Percentiles rank a stretch among this genome's conserved stretches.
phyloP scores from a whole-genome alignment of 2,329 filamentous ascomycete species.

The Hymenoscyphus fraxineus region DNA sequence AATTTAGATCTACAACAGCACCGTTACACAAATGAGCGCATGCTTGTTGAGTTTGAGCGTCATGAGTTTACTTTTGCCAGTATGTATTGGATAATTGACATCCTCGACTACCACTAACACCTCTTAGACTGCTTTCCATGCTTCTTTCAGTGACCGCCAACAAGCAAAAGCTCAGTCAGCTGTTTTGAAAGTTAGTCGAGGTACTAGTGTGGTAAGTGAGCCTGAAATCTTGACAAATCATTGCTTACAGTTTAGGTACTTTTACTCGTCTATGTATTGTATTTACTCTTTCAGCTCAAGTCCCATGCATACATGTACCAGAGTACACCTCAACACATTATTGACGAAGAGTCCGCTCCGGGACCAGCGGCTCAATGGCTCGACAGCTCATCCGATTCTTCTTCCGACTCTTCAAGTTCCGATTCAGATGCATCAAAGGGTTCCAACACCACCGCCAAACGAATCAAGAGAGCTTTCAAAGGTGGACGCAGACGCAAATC shows the following conservation, averaged over 20 bases:
- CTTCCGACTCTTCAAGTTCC: constrained; percentile 58
- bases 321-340: constrained; percentile 86
- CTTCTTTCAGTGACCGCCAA: constrained; percentile 65
- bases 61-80: constrained; percentile 80
- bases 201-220: constrained; percentile 72
- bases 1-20: constrained; percentile 80
- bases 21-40: constrained; percentile 93
- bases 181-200: constrained; percentile 81
- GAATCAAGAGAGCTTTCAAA: constrained; percentile 70
- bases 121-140: constrained; percentile 78
- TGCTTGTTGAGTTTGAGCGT: constrained; percentile 87
- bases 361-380: constrained; percentile 80
- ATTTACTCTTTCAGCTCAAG: constrained; percentile 86
- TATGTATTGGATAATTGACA: constrained; percentile 39
- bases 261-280: constrained; percentile 76
- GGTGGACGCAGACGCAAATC: constrained; percentile 68
- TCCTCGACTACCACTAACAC: constrained; percentile 8
- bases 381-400: constrained; percentile 58
- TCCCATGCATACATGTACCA: constrained; percentile 90
- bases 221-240: background rate
- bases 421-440: constrained; percentile 66
- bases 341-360: constrained; percentile 85
- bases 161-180: constrained; percentile 56
- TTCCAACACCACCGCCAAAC: constrained; percentile 70
- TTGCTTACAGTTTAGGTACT: constrained; percentile 51